phyloP scores from a whole-genome alignment of 768 basidiomycete genomes.

The Lactarius tabidus region DNA sequence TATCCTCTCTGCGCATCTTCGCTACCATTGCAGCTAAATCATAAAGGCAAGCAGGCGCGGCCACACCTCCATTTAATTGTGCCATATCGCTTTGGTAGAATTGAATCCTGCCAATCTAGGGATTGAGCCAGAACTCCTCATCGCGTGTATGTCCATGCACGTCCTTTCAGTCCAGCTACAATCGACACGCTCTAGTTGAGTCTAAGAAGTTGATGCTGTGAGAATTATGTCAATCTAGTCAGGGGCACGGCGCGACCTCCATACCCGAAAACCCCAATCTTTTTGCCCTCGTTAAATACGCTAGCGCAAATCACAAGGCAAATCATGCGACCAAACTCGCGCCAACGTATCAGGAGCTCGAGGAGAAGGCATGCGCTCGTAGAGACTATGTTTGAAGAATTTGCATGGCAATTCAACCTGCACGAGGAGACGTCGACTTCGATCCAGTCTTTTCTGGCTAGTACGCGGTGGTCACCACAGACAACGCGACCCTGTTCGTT shows the following conservation, averaged over 20 bases:
- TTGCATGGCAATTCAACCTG: slow-evolving; percentile 92
- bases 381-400: slow-evolving; percentile 85
- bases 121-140: slow-evolving; percentile 75
- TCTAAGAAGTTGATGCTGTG: slow-evolving; percentile 60
- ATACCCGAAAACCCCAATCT: slow-evolving; percentile 62
- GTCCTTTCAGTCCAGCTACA: background rate
- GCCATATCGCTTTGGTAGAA: slow-evolving; percentile 39
- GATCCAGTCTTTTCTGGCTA: slow-evolving; percentile 95
- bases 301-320: slow-evolving; percentile 63
- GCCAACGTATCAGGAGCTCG: slow-evolving; percentile 60
- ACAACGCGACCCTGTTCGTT: slow-evolving; percentile 63
- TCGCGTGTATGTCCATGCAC: slow-evolving; percentile 45
- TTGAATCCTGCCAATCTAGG: slow-evolving; percentile 67
- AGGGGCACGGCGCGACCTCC: slow-evolving; percentile 68
- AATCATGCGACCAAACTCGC: slow-evolving; percentile 63
- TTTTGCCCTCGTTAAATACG: slow-evolving; percentile 71
- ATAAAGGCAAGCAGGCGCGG: slow-evolving; percentile 50
- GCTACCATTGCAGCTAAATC: slow-evolving; percentile 75
- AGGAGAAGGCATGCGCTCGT: slow-evolving; percentile 68
- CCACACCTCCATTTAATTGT: background rate
- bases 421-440: slow-evolving; percentile 90
- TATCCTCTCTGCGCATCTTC: slow-evolving; percentile 8
- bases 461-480: slow-evolving; percentile 71
- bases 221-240: slow-evolving; percentile 75
- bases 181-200: slow-evolving; percentile 45